Conservation (phyloP, 768 basidiomycete species). For the Tulasnella sp. region DNA sequence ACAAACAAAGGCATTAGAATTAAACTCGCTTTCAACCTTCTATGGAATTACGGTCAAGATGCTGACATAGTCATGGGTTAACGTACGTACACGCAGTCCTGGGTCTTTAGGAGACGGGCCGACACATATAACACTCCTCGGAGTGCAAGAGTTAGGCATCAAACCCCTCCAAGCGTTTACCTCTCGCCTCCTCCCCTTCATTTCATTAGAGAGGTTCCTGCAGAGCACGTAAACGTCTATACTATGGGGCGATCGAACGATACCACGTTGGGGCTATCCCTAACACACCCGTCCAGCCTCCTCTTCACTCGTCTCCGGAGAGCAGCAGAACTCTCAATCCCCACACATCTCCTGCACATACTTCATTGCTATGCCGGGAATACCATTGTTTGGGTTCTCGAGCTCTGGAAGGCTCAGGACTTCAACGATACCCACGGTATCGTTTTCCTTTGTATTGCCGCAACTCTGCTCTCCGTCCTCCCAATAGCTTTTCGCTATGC, state of each 20-base stretch:
- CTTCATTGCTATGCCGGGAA: background rate
- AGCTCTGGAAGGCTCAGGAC: background rate
- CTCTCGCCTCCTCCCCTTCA: background rate
- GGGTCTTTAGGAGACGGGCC: too few relatives aligned
- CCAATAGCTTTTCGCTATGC: background rate
- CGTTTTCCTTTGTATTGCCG: background rate
- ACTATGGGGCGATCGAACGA: background rate
- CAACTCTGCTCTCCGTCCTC: background rate
- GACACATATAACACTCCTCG: background rate
- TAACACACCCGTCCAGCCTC: background rate
- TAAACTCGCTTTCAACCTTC: too few relatives aligned
- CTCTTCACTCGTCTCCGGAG: background rate
- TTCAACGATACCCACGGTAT: background rate
- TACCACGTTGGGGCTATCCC: background rate
- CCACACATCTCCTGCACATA: background rate
- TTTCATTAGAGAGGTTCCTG: background rate
- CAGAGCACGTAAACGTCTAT: background rate
- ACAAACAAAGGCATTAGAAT: too few relatives aligned
- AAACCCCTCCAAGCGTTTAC: background rate
- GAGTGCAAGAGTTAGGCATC: background rate
- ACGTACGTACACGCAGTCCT: too few relatives aligned
- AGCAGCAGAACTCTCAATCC: background rate
- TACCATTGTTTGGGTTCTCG: background rate
- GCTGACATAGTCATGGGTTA: too few relatives aligned
- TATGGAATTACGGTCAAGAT: too few relatives aligned